Evolutionary conservation across 208 protist genomes (phyloP), one percentile per base, ranked within the genome.

Genomic region (Eutreptiella sp.): DNA sequence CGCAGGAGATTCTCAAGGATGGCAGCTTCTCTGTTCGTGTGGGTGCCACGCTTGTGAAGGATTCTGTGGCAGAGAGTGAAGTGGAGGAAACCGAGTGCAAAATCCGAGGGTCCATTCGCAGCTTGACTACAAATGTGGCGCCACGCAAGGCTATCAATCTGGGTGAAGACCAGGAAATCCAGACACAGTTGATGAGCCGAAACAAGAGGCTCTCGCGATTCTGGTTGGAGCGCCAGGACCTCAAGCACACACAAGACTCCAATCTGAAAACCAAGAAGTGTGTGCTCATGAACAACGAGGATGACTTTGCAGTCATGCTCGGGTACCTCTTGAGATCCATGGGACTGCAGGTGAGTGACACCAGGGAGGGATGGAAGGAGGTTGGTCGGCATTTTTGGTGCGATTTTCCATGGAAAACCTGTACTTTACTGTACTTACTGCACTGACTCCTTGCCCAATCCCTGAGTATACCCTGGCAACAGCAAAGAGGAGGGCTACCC

Each of bases 291-390:
- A 31, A 57, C 50, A 57, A 57, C 36, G 50, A 57, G 23, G 50
- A 57, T 26, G 50, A 57, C 28, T 57, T 57, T 26, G 39, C 39
- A 16, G 33, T 57, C 28, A 57, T 57, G 50, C 50, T 57, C n/a
- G 31, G 50, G n/a, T 33, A 57, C 50, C 33, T 57, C n/a, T 42
- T 57, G 9, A 33, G 14, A n/a, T 9, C 31, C 11, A 57, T 36
- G 29, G 50, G 50, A 9, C 39, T 24, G 21, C 31, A 57, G 11
- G 50, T 57, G 21, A 57, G 31, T n/a, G 50, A n/a, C n/a, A n/a
- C n/a, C n/a, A n/a, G n/a, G n/a, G n/a, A n/a, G n/a, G n/a, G n/a
- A n/a, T n/a, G n/a, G n/a, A n/a, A n/a, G n/a, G n/a, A n/a, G n/a
- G n/a, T n/a, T n/a, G n/a, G n/a, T n/a, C n/a, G n/a, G n/a, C n/a